Base-by-base conservation (phyloP, 768 basidiomycete genomes). In the Clitopilus passeckerianus region DNA sequence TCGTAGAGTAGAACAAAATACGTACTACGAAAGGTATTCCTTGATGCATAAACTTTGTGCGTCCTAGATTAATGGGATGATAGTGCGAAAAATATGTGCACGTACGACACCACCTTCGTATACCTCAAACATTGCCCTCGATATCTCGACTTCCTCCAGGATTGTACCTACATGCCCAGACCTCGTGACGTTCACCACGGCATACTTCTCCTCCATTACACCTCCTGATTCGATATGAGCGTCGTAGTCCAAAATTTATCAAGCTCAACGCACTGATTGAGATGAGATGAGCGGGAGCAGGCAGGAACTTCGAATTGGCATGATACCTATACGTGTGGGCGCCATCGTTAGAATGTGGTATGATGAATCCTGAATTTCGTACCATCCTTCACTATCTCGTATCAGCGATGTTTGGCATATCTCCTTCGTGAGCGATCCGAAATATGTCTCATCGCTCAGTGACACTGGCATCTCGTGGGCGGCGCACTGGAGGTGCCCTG, bases 31-130 rank as follows among this genome's bases (percentile, higher is more conserved):
- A 95, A 0, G 91, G 86, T 61, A 86, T 63, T 3, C 94, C 93
- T 74, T 94, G 93, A 66, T 95, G 93, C 72, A 95, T 85, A 71
- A 91, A 96, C 89, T 93, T 55, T 14, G 30, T 37, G 37, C 50
- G 34, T 16, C 12, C n/a, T n/a, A n/a, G 18, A 23, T 34, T 5
- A 14, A 12, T 14, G 9, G 22, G 7, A 56, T n/a, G 16, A 33
- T 37, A 44, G 53, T 34, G 16, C 15, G n/a, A 20, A 33, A 5
- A 12, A 12, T 16, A 58, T 18, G 18, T 2, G 16, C 37, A 75
- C 78, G 63, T 70, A 91, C 90, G 61, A 95, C 86, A 4, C 86
- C 93, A 12, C 93, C 94, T 72, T 95, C 93, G 65, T 95, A 96
- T 8, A 91, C 74, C 70, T 95, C 94, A 63, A 95, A 96, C 57